A percentile compares a stretch with the other conserved stretches of the same genome.
phyloP scores from a whole-genome alignment of 169 alveolate genomes.

The Plasmodium blacklocki region DNA sequence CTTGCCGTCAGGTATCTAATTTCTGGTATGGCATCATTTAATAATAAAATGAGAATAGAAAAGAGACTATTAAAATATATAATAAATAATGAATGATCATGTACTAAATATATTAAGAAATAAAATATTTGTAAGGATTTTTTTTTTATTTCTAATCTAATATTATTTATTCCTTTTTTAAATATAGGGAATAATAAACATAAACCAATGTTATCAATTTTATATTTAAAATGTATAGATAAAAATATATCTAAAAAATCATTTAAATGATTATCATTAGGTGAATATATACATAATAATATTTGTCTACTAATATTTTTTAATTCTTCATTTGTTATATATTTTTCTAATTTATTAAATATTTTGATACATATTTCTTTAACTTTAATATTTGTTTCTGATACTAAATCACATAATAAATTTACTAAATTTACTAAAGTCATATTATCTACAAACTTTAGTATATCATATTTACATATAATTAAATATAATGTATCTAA shows the following conservation, averaged over 20 bases:
- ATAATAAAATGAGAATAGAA: slow-evolving; percentile 5
- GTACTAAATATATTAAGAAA: slow-evolving; percentile 56
- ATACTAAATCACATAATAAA: slow-evolving; percentile 56
- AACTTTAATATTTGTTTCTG: slow-evolving; percentile 67
- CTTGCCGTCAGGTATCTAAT: slow-evolving; percentile 67
- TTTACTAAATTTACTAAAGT: slow-evolving; percentile 36
- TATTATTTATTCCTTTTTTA: slow-evolving; percentile 73
- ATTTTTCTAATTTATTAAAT: slow-evolving; percentile 69
- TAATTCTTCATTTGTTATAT: slow-evolving; percentile 36
- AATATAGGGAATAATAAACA: slow-evolving; percentile 56
- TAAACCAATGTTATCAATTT: slow-evolving; percentile 64
- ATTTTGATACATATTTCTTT: slow-evolving; percentile 75
- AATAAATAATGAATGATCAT: slow-evolving; percentile 31
- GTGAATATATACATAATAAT: slow-evolving; percentile 64
- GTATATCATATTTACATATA: slow-evolving; percentile 25
- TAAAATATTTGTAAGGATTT: slow-evolving; percentile 68
- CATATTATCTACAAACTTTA: slow-evolving; percentile 18
- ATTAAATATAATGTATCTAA: slow-evolving; percentile 56
- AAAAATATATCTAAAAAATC: slow-evolving; percentile 67
- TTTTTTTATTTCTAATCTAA: slow-evolving; percentile 61
- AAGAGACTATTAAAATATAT: slow-evolving; percentile 65
- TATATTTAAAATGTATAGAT: slow-evolving; percentile 56
- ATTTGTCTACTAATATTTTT: slow-evolving; percentile 70
- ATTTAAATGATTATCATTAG: slow-evolving; percentile 66
- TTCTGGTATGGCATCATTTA: slow-evolving; percentile 71